Base-by-base conservation (phyloP, 2,329 filamentous ascomycete species). In the Talaromyces funiculosus region DNA sequence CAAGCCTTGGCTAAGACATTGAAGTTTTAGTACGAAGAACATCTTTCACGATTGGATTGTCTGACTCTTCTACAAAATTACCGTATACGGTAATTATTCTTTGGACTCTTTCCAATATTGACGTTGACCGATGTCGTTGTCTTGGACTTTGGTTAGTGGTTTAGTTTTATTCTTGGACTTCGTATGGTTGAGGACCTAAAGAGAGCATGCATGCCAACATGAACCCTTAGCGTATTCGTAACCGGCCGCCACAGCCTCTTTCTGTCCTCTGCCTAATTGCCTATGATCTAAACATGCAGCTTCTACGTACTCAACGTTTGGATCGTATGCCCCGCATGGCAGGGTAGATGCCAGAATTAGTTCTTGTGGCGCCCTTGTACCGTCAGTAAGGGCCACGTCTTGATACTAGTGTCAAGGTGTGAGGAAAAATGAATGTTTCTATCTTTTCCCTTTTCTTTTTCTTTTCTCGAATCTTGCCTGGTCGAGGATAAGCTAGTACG, bases 381-480 rank as follows among this genome's bases (percentile, higher is more conserved):
- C 9, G 38, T 24, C 38, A 45, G 53, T 40, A 57, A 57, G 54
- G 54, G 3, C 42, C 29, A 35, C 43, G 22, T 47, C 43, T 7
- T 3, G 31, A 10, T 10, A 47, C 22, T 47, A 47, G 24, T 14
- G 20, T 14, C 20, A 45, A 12, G 22, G 16, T 16, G 42, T 45
- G 42, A 45, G 22, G 20, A 26, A 14, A 22, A 40, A 47, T 51
- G n/a, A 9, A 31, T 53, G 56, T 42, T 58, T 37, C 56, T 49
- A 58, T 51, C 49, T 57, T 35, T 57, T 49, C 55, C 42, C 49
- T 57, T 35, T 57, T 49, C 55, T 57, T 38, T 22, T 18, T 58
- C 40, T 14, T 35, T 59, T 59, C 57, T 59, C 57, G 57, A 59
- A 59, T 38, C 57, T 42, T 59, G 43, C 57, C 57, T 7, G 24